A percentile compares a stretch with the other conserved stretches of the same genome.
Conservation (phyloP, 2,329 filamentous ascomycete genomes). For the Colletotrichum sp. region DNA sequence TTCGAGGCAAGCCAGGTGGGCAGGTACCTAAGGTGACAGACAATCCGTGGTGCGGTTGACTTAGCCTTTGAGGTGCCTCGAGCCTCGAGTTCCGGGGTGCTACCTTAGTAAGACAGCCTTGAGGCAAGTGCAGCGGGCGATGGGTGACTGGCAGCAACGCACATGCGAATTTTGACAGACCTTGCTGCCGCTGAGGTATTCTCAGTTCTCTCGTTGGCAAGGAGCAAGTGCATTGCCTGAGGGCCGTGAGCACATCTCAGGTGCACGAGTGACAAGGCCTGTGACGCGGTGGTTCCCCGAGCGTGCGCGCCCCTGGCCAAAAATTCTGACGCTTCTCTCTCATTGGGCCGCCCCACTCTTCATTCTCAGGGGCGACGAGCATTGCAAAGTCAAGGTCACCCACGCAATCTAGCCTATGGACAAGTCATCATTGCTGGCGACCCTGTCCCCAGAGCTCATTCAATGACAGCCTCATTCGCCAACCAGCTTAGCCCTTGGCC, state of each 20-base stretch:
- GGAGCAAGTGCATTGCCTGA: neutral
- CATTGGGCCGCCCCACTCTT: neutral
- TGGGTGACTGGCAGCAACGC: neutral
- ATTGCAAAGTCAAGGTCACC: neutral
- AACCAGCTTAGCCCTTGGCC: neutral
- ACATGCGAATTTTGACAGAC: neutral
- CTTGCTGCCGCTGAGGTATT: neutral
- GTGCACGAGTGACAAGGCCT: neutral
- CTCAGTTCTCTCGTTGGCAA: neutral
- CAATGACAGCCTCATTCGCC: neutral
- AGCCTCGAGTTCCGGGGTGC: neutral
- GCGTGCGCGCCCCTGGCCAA: neutral
- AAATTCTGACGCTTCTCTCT: neutral
- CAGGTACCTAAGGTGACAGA: neutral
- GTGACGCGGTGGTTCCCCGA: conserved; percentile 4
- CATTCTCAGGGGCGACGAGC: neutral
- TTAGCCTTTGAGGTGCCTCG: neutral
- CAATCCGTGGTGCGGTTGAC: neutral
- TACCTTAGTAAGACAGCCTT: neutral
- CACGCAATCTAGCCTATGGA: neutral
- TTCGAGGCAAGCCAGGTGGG: neutral
- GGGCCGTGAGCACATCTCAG: neutral
- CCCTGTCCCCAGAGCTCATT: neutral
- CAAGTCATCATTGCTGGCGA: neutral
- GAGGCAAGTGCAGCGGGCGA: neutral